Evolutionary conservation across 345 rosid species (phyloP).

Genomic region (Melaleuca quinquenervia): DNA sequence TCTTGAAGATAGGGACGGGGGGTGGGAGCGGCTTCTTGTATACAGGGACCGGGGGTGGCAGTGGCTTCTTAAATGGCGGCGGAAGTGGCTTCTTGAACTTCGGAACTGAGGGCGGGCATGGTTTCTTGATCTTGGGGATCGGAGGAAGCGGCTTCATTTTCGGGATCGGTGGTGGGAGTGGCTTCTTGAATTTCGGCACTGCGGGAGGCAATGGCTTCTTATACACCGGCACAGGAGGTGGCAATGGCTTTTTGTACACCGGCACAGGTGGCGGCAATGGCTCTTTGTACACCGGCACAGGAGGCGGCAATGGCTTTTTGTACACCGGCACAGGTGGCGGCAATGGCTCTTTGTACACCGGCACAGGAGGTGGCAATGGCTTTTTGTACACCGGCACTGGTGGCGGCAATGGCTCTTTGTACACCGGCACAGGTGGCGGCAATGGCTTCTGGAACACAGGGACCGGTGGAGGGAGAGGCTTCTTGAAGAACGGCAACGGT

Average conservation of each 20-base stretch:
- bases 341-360: neutral
- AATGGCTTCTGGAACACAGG: neutral
- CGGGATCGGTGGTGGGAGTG: neutral
- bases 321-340: no score
- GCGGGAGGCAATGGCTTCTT: neutral
- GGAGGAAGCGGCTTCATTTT: conserved; percentile 2
- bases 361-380: neutral
- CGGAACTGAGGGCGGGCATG: neutral
- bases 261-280: neutral
- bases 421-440: neutral
- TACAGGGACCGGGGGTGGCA: neutral
- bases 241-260: neutral
- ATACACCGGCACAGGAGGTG: neutral
- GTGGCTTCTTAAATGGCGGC: neutral
- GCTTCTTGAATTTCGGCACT: neutral
- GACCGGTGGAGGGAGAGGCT: neutral
- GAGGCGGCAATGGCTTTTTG: neutral
- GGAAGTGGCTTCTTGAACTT: neutral
- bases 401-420: neutral
- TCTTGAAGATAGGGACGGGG: neutral
- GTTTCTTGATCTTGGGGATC: neutral
- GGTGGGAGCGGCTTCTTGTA: neutral
- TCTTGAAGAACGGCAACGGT: neutral
- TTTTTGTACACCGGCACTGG: neutral
- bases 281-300: neutral